Evolutionary conservation across 495 filamentous ascomycete species (phyloP), one percentile per base, ranked within the genome.

Genomic region (Venustampulla echinocandica): DNA sequence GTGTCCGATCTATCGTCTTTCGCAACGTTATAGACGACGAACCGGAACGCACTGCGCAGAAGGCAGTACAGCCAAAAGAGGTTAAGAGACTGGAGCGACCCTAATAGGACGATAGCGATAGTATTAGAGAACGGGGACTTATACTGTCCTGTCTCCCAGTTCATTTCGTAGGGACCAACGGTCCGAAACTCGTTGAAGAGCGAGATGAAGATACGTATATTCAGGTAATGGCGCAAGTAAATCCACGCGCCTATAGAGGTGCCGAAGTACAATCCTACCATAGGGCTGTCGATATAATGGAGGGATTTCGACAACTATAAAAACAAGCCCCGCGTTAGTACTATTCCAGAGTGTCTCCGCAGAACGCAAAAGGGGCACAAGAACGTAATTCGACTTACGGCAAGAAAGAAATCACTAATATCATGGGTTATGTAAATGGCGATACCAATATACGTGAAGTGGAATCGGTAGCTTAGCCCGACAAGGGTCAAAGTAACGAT

Each of bases 351-450:
- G 28, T 42, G 23, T n/a, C n/a, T n/a, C n/a, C n/a, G n/a, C n/a
- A n/a, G n/a, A n/a, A n/a, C n/a, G n/a, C n/a, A n/a, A n/a, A n/a
- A n/a, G n/a, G n/a, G n/a, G 47, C 18, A 39, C 32, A 39, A 46
- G 30, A 28, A 47, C 28, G 18, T 34, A 22, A 15, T 7, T 33
- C n/a, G 33, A 71, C 85, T 62, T 79, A 90, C 87, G 18, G 92
- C 92, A 15, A 98, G 72, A 76, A 97, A 96, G 64, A 96, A 95
- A 59, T 97, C 90, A 38, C 78, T 84, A 50, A 96, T 83, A 55
- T 98, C 90, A 58, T 94, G 87, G 17, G 90, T 96, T 46, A 95
- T 88, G 61, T 95, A 98, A 7, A 98, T 87, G 24, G 88, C 89
- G 24, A 98, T 58, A 11, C 90, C 90, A 67, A 98, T 92, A 63